Evolutionary conservation across 441 rosid species (phyloP).

Genomic region (Erodium trifolium): DNA sequence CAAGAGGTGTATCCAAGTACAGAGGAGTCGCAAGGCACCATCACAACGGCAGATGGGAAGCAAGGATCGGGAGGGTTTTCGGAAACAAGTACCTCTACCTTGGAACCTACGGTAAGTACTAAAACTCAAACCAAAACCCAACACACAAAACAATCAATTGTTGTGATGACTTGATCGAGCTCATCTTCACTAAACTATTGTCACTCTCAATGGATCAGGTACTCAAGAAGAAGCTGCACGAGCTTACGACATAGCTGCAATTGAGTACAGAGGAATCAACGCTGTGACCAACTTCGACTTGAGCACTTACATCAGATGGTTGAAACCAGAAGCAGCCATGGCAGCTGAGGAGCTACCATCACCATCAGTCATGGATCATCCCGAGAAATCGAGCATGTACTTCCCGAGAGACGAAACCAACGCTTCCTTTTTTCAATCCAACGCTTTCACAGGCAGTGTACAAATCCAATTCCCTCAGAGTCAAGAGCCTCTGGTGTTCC

Average conservation of each 20-base stretch:
- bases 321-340: slow-evolving; percentile 36
- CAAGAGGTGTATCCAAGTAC: slow-evolving; percentile 65
- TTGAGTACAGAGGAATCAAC: slow-evolving; percentile 43
- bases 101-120: slow-evolving; percentile 45
- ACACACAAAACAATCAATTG: too few relatives aligned
- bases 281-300: slow-evolving; percentile 62
- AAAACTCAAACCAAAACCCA: too few relatives aligned
- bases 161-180: too few relatives aligned
- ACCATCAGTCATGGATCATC: slow-evolving; percentile 17
- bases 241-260: slow-evolving; percentile 44
- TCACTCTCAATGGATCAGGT: slow-evolving; percentile 21
- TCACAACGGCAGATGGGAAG: slow-evolving; percentile 37
- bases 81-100: slow-evolving; percentile 71
- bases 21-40: slow-evolving; percentile 77
- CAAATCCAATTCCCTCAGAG: slow-evolving; percentile 14
- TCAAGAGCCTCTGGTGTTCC: slow-evolving; percentile 22
- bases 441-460: slow-evolving; percentile 15
- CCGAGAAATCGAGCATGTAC: not conserved
- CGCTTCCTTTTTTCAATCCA: not conserved
- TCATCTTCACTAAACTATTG: not conserved
- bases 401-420: too few relatives aligned
- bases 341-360: slow-evolving; percentile 3
- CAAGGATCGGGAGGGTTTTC: slow-evolving; percentile 47
- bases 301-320: slow-evolving; percentile 50
- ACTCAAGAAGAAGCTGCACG: slow-evolving; percentile 58